phyloP scores from a whole-genome alignment of 805 yeast species.

The Teunomyces panamensis region DNA sequence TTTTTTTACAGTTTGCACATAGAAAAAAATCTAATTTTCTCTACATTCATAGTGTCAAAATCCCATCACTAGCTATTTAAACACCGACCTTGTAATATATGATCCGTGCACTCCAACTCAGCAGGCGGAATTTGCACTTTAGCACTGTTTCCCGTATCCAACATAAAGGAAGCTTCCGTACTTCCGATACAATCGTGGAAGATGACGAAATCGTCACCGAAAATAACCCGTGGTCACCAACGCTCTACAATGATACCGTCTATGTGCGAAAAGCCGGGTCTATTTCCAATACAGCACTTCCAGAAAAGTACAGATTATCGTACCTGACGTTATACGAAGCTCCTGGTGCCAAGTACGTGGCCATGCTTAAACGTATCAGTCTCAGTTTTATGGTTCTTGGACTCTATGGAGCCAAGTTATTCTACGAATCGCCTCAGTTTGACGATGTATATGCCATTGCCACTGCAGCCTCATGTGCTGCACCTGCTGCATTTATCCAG shows the following conservation, averaged over 20 bases:
- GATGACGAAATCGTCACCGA: conserved; percentile 40
- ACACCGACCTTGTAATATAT: not conserved
- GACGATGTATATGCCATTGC: conserved; percentile 47
- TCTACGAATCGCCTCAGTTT: conserved; percentile 52
- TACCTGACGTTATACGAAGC: conserved; percentile 63
- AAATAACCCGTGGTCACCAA: conserved; percentile 47
- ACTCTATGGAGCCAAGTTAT: conserved; percentile 57
- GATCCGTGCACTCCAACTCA: not conserved
- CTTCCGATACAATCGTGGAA: conserved; percentile 34
- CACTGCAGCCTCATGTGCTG: conserved; percentile 46
- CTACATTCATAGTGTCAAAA: too few relatives aligned
- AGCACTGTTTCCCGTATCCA: conserved; percentile 5
- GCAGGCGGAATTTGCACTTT: conserved; percentile 2
- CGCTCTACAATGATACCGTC: conserved; percentile 42
- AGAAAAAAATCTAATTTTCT: not conserved
- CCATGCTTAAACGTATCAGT: conserved; percentile 59
- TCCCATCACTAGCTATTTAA: not conserved
- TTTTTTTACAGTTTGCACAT: not conserved
- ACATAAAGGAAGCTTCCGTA: conserved; percentile 19
- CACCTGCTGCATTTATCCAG: conserved; percentile 51
- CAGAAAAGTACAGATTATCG: conserved; percentile 51
- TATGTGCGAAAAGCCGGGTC: conserved; percentile 42
- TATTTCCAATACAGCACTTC: conserved; percentile 44
- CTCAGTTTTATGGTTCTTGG: conserved; percentile 62
- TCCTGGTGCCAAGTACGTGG: conserved; percentile 59